Percentiles rank a stretch among this genome's conserved stretches.
Conservation (phyloP, 2,329 filamentous ascomycete species). For the Fusarium mundagurra region DNA sequence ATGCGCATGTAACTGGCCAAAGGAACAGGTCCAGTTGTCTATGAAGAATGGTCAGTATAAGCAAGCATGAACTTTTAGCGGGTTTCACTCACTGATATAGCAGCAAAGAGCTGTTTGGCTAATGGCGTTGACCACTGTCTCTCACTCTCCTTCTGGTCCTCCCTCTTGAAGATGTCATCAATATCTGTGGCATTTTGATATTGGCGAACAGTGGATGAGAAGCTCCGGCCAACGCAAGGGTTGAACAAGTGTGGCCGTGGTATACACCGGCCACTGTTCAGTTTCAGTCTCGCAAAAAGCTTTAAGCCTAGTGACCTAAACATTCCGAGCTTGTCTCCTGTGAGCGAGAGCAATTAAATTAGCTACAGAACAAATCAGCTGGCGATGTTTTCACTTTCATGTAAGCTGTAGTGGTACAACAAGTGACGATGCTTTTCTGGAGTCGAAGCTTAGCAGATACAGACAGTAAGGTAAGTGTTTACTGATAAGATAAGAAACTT, state of each 20-base stretch:
- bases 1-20: slow-evolving; percentile 98
- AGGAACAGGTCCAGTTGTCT: slow-evolving; percentile 86
- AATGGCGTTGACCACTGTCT: slow-evolving; percentile 92
- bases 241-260: slow-evolving; percentile 11
- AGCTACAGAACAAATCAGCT: neutral
- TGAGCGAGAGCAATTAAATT: neutral
- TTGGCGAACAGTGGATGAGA: slow-evolving; percentile 38
- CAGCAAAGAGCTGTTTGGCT: slow-evolving; percentile 85
- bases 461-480: neutral
- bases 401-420: neutral
- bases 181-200: slow-evolving; percentile 17
- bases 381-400: neutral
- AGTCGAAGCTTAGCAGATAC: neutral
- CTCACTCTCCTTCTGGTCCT: slow-evolving; percentile 39
- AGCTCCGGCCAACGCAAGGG: slow-evolving; percentile 33
- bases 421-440: slow-evolving; percentile 29
- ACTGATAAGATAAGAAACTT: slow-evolving; percentile 42
- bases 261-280: slow-evolving; percentile 20
- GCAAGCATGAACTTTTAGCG: neutral
- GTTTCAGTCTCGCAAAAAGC: slow-evolving; percentile 15
- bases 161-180: slow-evolving; percentile 19
- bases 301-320: slow-evolving; percentile 28
- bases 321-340: slow-evolving; percentile 14
- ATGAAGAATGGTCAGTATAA: neutral
- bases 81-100: slow-evolving; percentile 74